Evolutionary conservation across 768 basidiomycete species (phyloP), one percentile per base, ranked within the genome.

Genomic region (Chalciporus piperatus): DNA sequence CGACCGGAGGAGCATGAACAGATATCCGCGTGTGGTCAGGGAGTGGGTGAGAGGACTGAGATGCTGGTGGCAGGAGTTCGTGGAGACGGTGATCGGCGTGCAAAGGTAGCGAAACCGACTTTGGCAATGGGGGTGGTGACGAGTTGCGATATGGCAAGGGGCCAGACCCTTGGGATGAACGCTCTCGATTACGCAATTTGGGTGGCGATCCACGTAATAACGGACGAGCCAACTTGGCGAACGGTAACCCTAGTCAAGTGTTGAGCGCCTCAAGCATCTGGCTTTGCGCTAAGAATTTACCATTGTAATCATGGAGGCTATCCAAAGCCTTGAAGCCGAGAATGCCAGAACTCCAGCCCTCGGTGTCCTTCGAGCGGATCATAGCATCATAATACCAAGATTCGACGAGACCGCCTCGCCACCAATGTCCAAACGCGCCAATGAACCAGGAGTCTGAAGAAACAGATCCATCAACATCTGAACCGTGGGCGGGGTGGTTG

Each of bases 351-450:
- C 78, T 84, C 80, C 85, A 85, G 56, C 83, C 79, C 64, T 89
- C 85, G 52, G 86, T 79, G 51, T 86, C 84, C 58, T 80, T 86
- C 22, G 80, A 75, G 50, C 80, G 73, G 30, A 80, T 72, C 57
- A 86, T 75, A 50, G 81, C 78, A 69, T 87, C 82, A 57, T 82
- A 81, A 72, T 83, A 89, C 84, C 87, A 88, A n/a, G 83, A 77
- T 56, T 90, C 85, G 50, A 92, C 74, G n/a, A 81, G 71, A 37
- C 89, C 90, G 41, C 87, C 91, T 42, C 86, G 75, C 87, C 89
- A 95, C 93, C 93, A 96, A 56, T 79, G 83, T 1, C 93, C 93
- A 70, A 95, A 95, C 11, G 86, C 86, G 27, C 93, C 93, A 54
- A 96, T 76, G 69, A 90, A 96, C 88, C 92, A 92, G 32, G 87